Base-by-base conservation (phyloP, 2,329 filamentous ascomycete genomes). In the Emergomyces orientalis region DNA sequence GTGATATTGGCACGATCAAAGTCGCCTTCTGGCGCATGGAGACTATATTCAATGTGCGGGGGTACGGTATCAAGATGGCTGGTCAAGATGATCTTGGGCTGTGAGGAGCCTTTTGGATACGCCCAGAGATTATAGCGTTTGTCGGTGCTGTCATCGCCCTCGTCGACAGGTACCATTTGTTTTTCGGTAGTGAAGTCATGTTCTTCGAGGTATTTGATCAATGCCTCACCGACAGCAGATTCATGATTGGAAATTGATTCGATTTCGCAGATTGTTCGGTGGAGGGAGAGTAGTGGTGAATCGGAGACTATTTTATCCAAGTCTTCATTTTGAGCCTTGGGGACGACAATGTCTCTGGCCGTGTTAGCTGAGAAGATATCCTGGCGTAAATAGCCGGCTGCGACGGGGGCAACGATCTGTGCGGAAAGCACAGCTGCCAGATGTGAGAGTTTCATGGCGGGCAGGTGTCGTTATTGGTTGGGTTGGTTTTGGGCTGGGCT, bases 61-160 rank as follows among this genome's bases (percentile, higher is more conserved):
- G 79, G 79, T 49, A 84, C 85, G 2, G 84, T 86, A 70, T 97
- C 92, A 69, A 96, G 93, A 73, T 96, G 91, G 63, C 88, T 91
- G 1, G 86, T 86, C 43, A 79, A 67, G 25, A 79, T 71, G 41
- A 79, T 73, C 52, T 74, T 69, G 3, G 74, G 74, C 45, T 67
- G 39, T 57, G 60, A 47, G 14, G 63, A 59, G 13, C 63, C 64
- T 14, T 63, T 62, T 2, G 74, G 72, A 61, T 72, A 91, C 1
- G 91, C 91, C 49, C 92, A 79, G 58, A 96, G 80, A 70, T 96
- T 96, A 79, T 88, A 91, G 51, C 88, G 82, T 39, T 32, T 11
- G 13, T 65, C 60, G 8, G 73, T 71, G 43, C 67, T 52, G 30
- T 60, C n/a, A 43, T 45, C 32, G 11, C 25, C 32, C 27, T 49